Base-by-base conservation (phyloP, 2,329 filamentous ascomycete species). In the Helicocarpus griseus region DNA sequence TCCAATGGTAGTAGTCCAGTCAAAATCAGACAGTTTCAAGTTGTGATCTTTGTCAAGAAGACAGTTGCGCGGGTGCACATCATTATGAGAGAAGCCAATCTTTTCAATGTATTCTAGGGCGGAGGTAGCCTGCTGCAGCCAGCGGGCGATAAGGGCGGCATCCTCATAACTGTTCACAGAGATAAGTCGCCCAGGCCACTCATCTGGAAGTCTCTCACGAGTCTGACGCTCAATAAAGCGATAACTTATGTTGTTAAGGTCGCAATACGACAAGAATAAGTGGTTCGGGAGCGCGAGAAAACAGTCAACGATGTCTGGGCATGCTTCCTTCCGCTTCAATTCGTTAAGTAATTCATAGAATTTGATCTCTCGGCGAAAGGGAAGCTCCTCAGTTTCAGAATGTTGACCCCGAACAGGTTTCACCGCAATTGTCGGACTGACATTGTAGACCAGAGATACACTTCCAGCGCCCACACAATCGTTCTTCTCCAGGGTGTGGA, bases 51-150 rank as follows among this genome's bases (percentile, higher is more conserved):
- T 21, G 5, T 58, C 52, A 38, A 57, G 52, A 50, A 57, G 56
- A 51, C 53, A 58, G 28, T 55, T 55, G 38, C 17, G 9, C 17
- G 48, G 11, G 41, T 55, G 14, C 14, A 53, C 13, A 28, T 55
- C 53, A 41, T 55, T 55, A 13, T 57, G 52, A 43, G 24, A 54
- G n/a, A 56, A 58, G 38, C 57, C 57, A 45, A 58, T 40, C 48
- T 54, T 57, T 40, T 58, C 55, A 8, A 58, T 35, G 47, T 52
- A 58, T 22, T 54, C 53, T 24, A 58, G 57, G 21, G 57, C 53
- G 17, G 52, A 57, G 24, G 47, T 49, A 22, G 57, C 6, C 49
- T 58, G 55, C 45, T 57, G 52, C 39, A 58, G 53, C 57, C 52
- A 57, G 26, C 55, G 55, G 53, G 55, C 55, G 24, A 58, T 48